A percentile compares a stretch with the other conserved stretches of the same genome.
These are phyloP conservation scores for Backusella morwellensis DNA, from an alignment of 192 early-diverging fungal genomes.

Conservation along the genomic window DNA sequence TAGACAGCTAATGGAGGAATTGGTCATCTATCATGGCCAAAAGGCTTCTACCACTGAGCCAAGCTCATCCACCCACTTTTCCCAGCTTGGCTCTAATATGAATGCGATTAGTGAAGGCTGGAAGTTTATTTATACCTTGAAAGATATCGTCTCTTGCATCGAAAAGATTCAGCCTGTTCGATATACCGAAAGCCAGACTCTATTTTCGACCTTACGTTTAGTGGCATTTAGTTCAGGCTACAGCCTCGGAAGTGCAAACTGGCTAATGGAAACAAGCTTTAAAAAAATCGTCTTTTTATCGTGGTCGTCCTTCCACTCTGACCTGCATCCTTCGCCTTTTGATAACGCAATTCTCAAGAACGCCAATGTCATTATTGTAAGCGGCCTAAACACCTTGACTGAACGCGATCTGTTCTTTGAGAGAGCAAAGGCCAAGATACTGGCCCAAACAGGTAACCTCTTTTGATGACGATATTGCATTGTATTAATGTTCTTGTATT, in stretches of 20 bases:
- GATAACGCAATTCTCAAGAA: constrained; percentile 41
- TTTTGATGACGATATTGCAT: neutral
- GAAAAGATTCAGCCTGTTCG: constrained; percentile 59
- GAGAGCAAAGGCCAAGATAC: constrained; percentile 35
- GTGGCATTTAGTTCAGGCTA: constrained; percentile 73
- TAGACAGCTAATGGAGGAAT: constrained; percentile 61
- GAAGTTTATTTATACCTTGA: constrained; percentile 50
- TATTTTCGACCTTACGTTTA: constrained; percentile 28
- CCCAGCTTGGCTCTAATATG: neutral
- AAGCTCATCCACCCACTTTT: constrained; percentile 4
- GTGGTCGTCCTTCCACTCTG: constrained; percentile 39
- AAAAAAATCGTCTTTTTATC: constrained; percentile 52
- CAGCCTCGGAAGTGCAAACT: constrained; percentile 71
- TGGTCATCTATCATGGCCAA: constrained; percentile 51
- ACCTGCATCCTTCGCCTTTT: constrained; percentile 50
- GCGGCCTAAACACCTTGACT: constrained; percentile 38
- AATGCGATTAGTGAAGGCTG: constrained; percentile 22
- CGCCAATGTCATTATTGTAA: constrained; percentile 41
- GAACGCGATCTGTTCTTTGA: constrained; percentile 27
- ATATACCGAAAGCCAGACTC: constrained; percentile 42
- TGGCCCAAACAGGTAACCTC: constrained; percentile 32
- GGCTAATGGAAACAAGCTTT: constrained; percentile 64
- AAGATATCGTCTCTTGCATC: constrained; percentile 57
- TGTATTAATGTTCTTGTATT: neutral
- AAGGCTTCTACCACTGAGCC: neutral